Evolutionary conservation across 202 grass and related monocot genomes (phyloP).

Genomic region (Hordeum pubiflorum): DNA sequence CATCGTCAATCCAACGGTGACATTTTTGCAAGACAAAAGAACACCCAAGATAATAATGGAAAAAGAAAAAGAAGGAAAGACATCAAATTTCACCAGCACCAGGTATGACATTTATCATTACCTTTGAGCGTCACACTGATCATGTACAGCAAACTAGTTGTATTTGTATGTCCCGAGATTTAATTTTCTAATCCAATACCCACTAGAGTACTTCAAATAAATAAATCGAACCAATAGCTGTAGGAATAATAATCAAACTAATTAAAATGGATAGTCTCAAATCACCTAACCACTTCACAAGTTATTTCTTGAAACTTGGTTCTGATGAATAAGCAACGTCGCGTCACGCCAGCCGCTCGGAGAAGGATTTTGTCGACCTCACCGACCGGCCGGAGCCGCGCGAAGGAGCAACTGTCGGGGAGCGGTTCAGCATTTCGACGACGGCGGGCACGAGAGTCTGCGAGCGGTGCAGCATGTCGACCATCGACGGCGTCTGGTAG

Average conservation of each 20-base stretch:
- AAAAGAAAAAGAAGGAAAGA: background rate
- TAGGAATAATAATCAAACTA: constrained; percentile 3
- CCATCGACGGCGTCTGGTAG: constrained; percentile 93
- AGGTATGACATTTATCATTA: constrained; percentile 9
- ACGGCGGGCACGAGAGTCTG: constrained; percentile 41
- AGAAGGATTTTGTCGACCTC: constrained; percentile 33
- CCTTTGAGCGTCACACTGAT: background rate
- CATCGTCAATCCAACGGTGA: background rate
- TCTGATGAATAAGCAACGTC: constrained; percentile 11
- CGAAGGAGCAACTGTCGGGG: constrained; percentile 20
- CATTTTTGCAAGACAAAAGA: background rate
- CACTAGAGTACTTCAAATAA: background rate
- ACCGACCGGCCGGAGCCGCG: background rate
- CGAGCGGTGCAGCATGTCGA: constrained; percentile 79
- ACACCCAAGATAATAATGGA: background rate
- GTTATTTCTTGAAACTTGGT: background rate
- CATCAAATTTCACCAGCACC: background rate
- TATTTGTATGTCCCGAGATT: background rate
- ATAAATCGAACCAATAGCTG: background rate
- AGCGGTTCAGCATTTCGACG: constrained; percentile 23
- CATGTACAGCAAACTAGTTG: constrained; percentile 20
- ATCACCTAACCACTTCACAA: background rate
- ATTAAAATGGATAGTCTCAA: constrained; percentile 13
- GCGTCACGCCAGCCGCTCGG: constrained; percentile 3
- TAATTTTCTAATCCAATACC: background rate